Base-by-base conservation (phyloP, 768 basidiomycete genomes). In the Pulveroboletus ravenelii region DNA sequence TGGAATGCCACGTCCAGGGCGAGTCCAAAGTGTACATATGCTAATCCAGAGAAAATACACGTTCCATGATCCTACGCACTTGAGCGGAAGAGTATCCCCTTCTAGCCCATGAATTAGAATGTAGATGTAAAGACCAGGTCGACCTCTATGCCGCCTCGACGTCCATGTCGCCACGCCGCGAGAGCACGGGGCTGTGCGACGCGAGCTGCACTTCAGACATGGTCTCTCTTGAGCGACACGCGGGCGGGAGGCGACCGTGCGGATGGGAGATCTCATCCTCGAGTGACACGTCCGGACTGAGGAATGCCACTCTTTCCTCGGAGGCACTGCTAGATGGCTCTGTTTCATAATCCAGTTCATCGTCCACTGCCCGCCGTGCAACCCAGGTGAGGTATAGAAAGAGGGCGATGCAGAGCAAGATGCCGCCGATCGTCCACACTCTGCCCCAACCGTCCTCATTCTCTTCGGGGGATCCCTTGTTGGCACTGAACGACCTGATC, bases 331-430 rank as follows among this genome's bases (percentile, higher is more conserved):
- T 31, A 15, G 60, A 51, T 17, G 62, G 53, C 30, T 67, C 69
- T 27, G 37, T 60, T 30, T 77, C 77, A 50, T 78, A 77, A 5
- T 67, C 75, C 10, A 79, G 69, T 53, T 79, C 78, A 27, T 78
- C 77, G 56, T 80, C 76, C 23, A 84, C 80, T 2, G 81, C 81
- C 46, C 78, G 76, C 13, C 90, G 85, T 36, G 91, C 91, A 51
- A 94, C 81, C 65, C 80, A 76, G 42, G 86, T 82, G 44, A 94
- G 76, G 70, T 94, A 94, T 43, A 90, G 59, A 55, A 93, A 79
- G 57, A 93, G 82, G 34, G 75, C 78, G 52, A 90, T 59, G 64
- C 88, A 91, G 1, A 93, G 76, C 23, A 73, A 59, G 51, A 91
- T 78, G 43, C 90, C 89, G 34, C 72, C 70, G 42, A 82, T 69